Conservation (phyloP, 495 filamentous ascomycete species). For the Bryoglossum gracile region DNA sequence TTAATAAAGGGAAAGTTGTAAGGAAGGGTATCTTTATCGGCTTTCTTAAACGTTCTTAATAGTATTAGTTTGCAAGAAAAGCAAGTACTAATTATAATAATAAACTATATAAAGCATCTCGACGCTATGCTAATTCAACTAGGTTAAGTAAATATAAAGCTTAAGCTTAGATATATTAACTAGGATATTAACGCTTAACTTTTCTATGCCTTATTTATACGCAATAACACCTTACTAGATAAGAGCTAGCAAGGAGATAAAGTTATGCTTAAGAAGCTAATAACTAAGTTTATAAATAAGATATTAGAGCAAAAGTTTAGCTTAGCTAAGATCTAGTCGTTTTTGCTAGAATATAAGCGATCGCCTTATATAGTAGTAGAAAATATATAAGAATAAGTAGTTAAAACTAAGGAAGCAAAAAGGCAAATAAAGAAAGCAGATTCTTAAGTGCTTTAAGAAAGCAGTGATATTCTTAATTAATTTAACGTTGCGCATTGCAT, state of each 20-base stretch:
- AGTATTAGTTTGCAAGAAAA: slow-evolving; percentile 66
- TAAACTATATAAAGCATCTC: slow-evolving; percentile 64
- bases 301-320: slow-evolving; percentile 65
- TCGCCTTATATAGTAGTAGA: slow-evolving; percentile 31
- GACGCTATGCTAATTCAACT: slow-evolving; percentile 67
- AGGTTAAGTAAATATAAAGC: slow-evolving; percentile 69
- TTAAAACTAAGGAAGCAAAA: neutral
- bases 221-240: slow-evolving; percentile 6
- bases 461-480: no score
- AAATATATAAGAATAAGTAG: neutral
- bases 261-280: slow-evolving; percentile 31
- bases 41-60: slow-evolving; percentile 68
- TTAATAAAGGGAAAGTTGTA: no score
- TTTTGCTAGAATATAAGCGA: slow-evolving; percentile 58
- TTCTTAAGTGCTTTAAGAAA: no score
- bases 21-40: slow-evolving; percentile 57
- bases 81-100: slow-evolving; percentile 73
- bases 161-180: slow-evolving; percentile 51
- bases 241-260: slow-evolving; percentile 22
- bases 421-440: neutral
- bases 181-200: slow-evolving; percentile 12
- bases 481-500: no score
- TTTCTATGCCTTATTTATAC: slow-evolving; percentile 14
- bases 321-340: slow-evolving; percentile 70
- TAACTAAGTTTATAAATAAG: slow-evolving; percentile 49